Percentiles rank a stretch among this genome's conserved stretches.
phyloP scores from a whole-genome alignment of 495 filamentous ascomycete species.

The Talaromyces adpressus region DNA sequence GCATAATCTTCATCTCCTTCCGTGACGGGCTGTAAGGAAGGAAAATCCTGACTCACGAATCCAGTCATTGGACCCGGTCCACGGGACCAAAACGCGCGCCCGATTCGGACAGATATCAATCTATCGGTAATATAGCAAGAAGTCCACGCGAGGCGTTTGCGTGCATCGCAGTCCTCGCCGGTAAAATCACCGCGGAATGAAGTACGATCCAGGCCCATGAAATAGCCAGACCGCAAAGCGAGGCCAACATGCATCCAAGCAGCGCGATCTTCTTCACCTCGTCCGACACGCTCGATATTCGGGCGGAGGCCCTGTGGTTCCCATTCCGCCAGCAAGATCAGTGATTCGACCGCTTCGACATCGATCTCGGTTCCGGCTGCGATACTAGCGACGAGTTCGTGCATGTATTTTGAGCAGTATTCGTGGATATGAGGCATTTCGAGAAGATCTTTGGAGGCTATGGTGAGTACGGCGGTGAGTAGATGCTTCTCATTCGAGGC shows the following conservation, averaged over 20 bases:
- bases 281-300: slow-evolving; percentile 46
- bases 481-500: slow-evolving; percentile 49
- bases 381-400: slow-evolving; percentile 51
- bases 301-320: slow-evolving; percentile 51
- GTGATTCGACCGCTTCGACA: slow-evolving; percentile 57
- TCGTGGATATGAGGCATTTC: slow-evolving; percentile 50
- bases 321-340: slow-evolving; percentile 58
- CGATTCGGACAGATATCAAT: slow-evolving; percentile 55
- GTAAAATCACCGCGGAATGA: slow-evolving; percentile 43
- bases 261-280: slow-evolving; percentile 58
- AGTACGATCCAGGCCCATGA: slow-evolving; percentile 52
- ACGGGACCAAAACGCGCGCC: slow-evolving; percentile 59
- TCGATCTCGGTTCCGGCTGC: slow-evolving; percentile 53
- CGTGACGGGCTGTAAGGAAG: slow-evolving; percentile 44
- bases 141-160: slow-evolving; percentile 55
- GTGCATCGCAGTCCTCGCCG: slow-evolving; percentile 43
- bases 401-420: slow-evolving; percentile 57
- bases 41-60: slow-evolving; percentile 53
- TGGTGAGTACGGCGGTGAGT: slow-evolving; percentile 55
- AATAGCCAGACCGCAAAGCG: slow-evolving; percentile 57
- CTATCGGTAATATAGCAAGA: slow-evolving; percentile 61
- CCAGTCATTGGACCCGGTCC: slow-evolving; percentile 58
- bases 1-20: slow-evolving; percentile 55
- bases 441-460: slow-evolving; percentile 54
- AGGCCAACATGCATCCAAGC: slow-evolving; percentile 65